These are phyloP conservation scores for Mycena leptocephala DNA, from an alignment of 768 basidiomycete genomes.

Conservation along the genomic window DNA sequence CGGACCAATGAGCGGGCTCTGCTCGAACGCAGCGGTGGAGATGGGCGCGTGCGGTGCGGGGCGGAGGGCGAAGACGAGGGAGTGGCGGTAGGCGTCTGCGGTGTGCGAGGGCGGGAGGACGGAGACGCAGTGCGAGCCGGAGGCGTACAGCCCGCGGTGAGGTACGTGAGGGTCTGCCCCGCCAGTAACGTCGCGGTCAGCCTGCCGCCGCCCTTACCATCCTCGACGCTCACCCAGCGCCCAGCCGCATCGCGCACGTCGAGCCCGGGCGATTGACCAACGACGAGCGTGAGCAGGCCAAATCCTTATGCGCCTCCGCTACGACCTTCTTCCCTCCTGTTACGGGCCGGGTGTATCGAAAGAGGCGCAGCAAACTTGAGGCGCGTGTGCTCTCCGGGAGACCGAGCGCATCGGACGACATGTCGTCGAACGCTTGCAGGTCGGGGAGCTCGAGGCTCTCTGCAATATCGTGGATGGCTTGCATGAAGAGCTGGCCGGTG, in stretches of 20 bases:
- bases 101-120: slow-evolving; percentile 22
- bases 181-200: slow-evolving; percentile 34
- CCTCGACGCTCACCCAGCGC: slow-evolving; percentile 35
- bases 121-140: slow-evolving; percentile 33
- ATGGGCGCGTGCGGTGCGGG: slow-evolving; percentile 20
- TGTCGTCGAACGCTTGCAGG: slow-evolving; percentile 6
- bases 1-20: slow-evolving; percentile 12
- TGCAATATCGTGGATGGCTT: slow-evolving; percentile 20
- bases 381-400: slow-evolving; percentile 12
- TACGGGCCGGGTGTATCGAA: slow-evolving; percentile 31
- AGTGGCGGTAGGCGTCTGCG: slow-evolving; percentile 22
- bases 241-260: slow-evolving; percentile 29
- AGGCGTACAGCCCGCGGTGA: slow-evolving; percentile 30
- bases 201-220: too few species aligned
- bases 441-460: slow-evolving; percentile 31
- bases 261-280: slow-evolving; percentile 31
- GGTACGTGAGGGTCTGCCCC: slow-evolving; percentile 33
- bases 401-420: slow-evolving; percentile 16
- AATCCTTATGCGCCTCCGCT: slow-evolving; percentile 36
- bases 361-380: slow-evolving; percentile 29
- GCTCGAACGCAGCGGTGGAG: slow-evolving; percentile 5
- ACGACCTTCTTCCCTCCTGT: slow-evolving; percentile 24
- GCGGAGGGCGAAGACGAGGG: slow-evolving; percentile 36
- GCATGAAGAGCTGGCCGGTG: slow-evolving; percentile 28
- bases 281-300: slow-evolving; percentile 35